A percentile compares a stretch with the other conserved stretches of the same genome.
Evolutionary conservation across 441 rosid species (phyloP).

Genomic region (Codiaeum variegatum): DNA sequence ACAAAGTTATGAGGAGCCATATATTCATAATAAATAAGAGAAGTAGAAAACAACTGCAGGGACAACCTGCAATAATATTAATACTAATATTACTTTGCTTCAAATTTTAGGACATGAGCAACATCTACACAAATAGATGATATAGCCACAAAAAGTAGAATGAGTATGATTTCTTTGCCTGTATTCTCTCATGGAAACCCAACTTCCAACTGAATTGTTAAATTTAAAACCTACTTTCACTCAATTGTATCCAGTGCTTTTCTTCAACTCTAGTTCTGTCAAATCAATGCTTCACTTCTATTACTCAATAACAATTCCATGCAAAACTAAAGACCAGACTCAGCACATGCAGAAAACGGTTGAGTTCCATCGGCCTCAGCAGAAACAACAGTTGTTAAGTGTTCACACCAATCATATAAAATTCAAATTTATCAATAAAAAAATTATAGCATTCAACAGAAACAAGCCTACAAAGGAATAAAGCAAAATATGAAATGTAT

Average conservation of each 20-base stretch:
- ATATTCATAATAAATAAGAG: not conserved
- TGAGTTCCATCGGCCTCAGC: not conserved
- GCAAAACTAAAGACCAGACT: not conserved
- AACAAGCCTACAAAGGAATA: not conserved
- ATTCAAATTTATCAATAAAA: not conserved
- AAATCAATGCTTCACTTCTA: constrained; percentile 4
- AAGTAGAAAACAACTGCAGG: not conserved
- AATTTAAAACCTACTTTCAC: constrained; percentile 3
- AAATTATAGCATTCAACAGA: not conserved
- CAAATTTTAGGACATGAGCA: not conserved
- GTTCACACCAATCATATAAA: not conserved
- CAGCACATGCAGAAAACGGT: not conserved
- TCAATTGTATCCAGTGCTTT: not conserved
- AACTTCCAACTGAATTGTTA: constrained; percentile 3
- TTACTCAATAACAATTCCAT: not conserved
- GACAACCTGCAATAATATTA: not conserved
- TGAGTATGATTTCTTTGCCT: not conserved
- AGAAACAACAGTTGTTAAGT: not conserved
- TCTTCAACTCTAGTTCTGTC: constrained; percentile 5
- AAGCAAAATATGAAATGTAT: not conserved
- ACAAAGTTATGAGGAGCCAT: constrained; percentile 8
- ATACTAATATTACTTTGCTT: not conserved
- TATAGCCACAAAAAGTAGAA: not conserved
- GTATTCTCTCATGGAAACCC: not conserved
- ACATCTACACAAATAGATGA: not conserved